Conservation (phyloP, 768 basidiomycete genomes). For the Phlebiopsis gigantea region DNA sequence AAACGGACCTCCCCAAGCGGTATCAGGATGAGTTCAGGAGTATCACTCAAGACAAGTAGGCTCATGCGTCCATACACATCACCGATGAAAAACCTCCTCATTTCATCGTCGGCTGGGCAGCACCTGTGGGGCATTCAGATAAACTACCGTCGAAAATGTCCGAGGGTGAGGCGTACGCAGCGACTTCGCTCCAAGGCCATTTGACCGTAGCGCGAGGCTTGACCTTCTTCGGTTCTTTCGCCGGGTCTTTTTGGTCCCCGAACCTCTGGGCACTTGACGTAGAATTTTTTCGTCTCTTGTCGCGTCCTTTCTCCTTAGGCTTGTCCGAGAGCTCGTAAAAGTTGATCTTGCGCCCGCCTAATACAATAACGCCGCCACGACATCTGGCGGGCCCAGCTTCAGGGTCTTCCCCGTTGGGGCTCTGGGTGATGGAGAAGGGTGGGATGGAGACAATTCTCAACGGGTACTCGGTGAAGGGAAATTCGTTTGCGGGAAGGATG, state of each 20-base stretch:
- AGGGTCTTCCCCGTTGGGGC: slow-evolving; percentile 21
- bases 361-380: slow-evolving; percentile 65
- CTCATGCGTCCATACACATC: slow-evolving; percentile 70
- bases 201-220: slow-evolving; percentile 52
- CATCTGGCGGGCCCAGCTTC: slow-evolving; percentile 29
- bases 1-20: slow-evolving; percentile 71
- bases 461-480: slow-evolving; percentile 25
- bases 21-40: slow-evolving; percentile 44
- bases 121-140: slow-evolving; percentile 20
- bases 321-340: slow-evolving; percentile 51
- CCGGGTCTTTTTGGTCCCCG: slow-evolving; percentile 53
- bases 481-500: slow-evolving; percentile 41
- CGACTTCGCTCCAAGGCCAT: slow-evolving; percentile 75
- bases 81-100: slow-evolving; percentile 52
- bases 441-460: slow-evolving; percentile 29
- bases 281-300: slow-evolving; percentile 43
- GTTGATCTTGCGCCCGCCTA: slow-evolving; percentile 62
- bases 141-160: neutral
- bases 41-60: slow-evolving; percentile 50
- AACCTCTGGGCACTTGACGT: slow-evolving; percentile 41
- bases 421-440: slow-evolving; percentile 21
- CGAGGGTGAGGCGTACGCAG: slow-evolving; percentile 46
- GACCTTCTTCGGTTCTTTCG: slow-evolving; percentile 45
- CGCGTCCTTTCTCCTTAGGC: slow-evolving; percentile 40
- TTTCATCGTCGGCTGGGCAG: slow-evolving; percentile 42